These are phyloP conservation scores for Bidens hawaiensis DNA, from an alignment of 140 eudicot genomes.

Conservation along the genomic window DNA sequence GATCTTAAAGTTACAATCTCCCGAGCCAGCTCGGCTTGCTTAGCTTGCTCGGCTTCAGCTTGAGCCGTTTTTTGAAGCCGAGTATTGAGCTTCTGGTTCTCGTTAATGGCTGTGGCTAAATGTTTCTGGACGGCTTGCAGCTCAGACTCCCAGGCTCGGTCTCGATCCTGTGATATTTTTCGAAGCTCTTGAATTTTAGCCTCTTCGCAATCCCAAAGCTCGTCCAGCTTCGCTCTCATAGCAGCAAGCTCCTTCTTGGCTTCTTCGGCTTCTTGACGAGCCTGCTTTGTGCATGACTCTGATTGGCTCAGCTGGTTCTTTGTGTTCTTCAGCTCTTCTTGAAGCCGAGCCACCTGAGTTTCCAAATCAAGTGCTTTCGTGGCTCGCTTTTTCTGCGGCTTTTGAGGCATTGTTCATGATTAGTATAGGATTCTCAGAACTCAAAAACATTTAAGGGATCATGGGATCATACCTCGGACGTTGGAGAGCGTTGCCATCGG, in stretches of 20 bases:
- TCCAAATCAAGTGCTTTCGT: constrained; percentile 55
- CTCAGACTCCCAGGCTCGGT: constrained; percentile 88
- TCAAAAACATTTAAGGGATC: not conserved
- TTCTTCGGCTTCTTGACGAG: constrained; percentile 65
- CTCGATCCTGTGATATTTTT: constrained; percentile 85
- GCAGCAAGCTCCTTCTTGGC: constrained; percentile 59
- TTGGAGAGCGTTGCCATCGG: constrained; percentile 47
- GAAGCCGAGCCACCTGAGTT: constrained; percentile 56
- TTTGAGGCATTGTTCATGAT: not conserved
- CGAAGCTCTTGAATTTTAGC: constrained; percentile 69
- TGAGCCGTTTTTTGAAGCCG: constrained; percentile 53
- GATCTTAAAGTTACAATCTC: constrained; percentile 40
- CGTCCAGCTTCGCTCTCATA: constrained; percentile 49
- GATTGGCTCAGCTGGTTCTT: constrained; percentile 54
- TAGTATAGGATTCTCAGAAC: not conserved
- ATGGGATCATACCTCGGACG: constrained; percentile 50
- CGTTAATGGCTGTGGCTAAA: constrained; percentile 55
- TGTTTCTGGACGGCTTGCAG: constrained; percentile 89
- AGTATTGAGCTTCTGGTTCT: constrained; percentile 60
- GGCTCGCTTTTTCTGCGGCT: constrained; percentile 52
- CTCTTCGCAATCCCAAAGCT: constrained; percentile 68
- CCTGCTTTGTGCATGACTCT: constrained; percentile 48
- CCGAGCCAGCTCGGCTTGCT: constrained; percentile 44
- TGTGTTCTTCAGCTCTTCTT: constrained; percentile 65
- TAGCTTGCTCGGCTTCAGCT: constrained; percentile 46